A percentile compares a stretch with the other conserved stretches of the same genome.
Conservation (phyloP, 2,329 filamentous ascomycete species). For the Beauveria sp. region DNA sequence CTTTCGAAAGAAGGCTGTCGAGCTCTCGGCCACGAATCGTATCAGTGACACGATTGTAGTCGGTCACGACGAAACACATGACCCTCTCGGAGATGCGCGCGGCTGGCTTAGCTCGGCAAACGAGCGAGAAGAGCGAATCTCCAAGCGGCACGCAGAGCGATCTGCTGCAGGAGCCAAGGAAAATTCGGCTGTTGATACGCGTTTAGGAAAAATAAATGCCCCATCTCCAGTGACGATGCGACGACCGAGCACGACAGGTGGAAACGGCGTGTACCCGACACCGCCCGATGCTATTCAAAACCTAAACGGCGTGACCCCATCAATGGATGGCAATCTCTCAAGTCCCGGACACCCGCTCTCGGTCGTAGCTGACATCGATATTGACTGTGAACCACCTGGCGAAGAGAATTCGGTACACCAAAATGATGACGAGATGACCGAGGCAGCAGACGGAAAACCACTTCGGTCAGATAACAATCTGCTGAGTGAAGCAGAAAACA, state of each 20-base stretch:
- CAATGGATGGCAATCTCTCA: conserved; percentile 46
- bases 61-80: conserved; percentile 35
- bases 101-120: conserved; percentile 37
- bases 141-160: conserved; percentile 44
- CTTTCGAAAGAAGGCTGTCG: conserved; percentile 41
- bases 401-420: conserved; percentile 12
- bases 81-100: conserved; percentile 41
- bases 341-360: conserved; percentile 44
- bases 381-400: conserved; percentile 27
- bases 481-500: conserved; percentile 44
- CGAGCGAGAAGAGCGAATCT: conserved; percentile 40
- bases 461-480: conserved; percentile 36
- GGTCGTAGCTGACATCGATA: conserved; percentile 19
- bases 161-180: conserved; percentile 35
- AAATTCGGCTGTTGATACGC: conserved; percentile 33
- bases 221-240: conserved; percentile 46
- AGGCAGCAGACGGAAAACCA: conserved; percentile 35
- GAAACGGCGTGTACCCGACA: conserved; percentile 61
- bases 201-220: conserved; percentile 35
- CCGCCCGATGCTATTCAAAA: conserved; percentile 59
- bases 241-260: conserved; percentile 38
- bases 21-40: conserved; percentile 30
- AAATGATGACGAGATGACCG: conserved; percentile 17
- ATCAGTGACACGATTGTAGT: conserved; percentile 31
- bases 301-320: conserved; percentile 44